A percentile compares a stretch with the other conserved stretches of the same genome.
phyloP scores from a whole-genome alignment of 208 protist species.

The Histomonas meleagridis region DNA sequence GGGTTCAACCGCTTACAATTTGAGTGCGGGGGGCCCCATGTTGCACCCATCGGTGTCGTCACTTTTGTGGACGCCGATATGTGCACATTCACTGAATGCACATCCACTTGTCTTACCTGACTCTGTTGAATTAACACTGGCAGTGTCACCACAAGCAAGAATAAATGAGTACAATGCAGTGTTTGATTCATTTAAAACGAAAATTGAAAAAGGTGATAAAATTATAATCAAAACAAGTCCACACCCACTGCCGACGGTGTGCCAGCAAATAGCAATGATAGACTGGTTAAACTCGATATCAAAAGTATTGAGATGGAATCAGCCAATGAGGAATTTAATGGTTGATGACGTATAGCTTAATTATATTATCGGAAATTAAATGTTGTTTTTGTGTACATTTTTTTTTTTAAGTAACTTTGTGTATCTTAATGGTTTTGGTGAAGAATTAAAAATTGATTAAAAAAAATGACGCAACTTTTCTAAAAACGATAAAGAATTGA shows the following conservation, averaged over 20 bases:
- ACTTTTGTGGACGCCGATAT: not conserved
- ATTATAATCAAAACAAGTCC: not conserved
- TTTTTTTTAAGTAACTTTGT: too few relatives aligned
- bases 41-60: slow-evolving; percentile 19
- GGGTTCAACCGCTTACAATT: slow-evolving; percentile 7
- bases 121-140: not conserved
- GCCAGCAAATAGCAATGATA: not conserved
- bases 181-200: not conserved
- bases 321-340: not conserved
- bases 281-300: slow-evolving; percentile 7
- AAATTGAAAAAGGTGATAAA: not conserved
- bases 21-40: not conserved
- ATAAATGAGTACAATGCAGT: not conserved
- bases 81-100: not conserved
- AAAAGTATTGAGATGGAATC: slow-evolving; percentile 23
- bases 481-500: too few relatives aligned
- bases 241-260: not conserved
- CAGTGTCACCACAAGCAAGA: not conserved
- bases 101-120: not conserved
- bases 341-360: too few relatives aligned
- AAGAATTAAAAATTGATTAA: too few relatives aligned
- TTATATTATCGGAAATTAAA: too few relatives aligned
- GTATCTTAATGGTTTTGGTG: too few relatives aligned
- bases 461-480: too few relatives aligned
- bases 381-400: too few relatives aligned